Evolutionary conservation across 495 filamentous ascomycete species (phyloP), one percentile per base, ranked within the genome.

Genomic region (Recurvomyces mirabilis): DNA sequence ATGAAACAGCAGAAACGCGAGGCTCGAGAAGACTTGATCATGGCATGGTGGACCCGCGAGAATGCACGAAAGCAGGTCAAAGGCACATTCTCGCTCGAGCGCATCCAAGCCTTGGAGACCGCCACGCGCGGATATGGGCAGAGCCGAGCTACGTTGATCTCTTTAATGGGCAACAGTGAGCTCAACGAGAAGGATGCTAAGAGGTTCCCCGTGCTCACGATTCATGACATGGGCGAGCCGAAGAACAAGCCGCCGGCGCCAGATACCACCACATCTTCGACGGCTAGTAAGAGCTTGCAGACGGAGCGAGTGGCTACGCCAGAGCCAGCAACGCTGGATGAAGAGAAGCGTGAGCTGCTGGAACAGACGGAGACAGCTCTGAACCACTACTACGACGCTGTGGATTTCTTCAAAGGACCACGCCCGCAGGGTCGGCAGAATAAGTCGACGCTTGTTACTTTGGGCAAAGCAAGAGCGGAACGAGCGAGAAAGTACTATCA

Each of bases 71-170:
- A 42, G 25, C 9, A 30, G 17, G 4, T 32, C 10, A 7, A n/a
- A 6, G 39, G 39, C 18, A 42, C 39, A 7, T 42, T 13, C n/a
- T 42, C 39, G 5, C 39, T 42, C 10, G 39, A 42, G 23, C 17
- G 15, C 39, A 21, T 25, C 15, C 23, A 20, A 14, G 39, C 25
- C 4, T 7, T 42, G 13, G 39, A 32, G 1, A 19, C 39, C 9
- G 39, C 26, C 6, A 42, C 39, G n/a, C 2, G 5, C 17, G 39
- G 25, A 3, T 42, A 42, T 28, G 32, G 19, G 10, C 10, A 30
- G 2, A 21, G 32, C n/a, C 39, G 39, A 2, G 9, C 13, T 9
- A 28, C 10, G 2, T 28, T 42, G 18, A n/a, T 11, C 11, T 5
- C 30, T 17, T 3, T 29, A 2, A 30, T 32, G 39, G 15, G 17